Conservation (phyloP, 2,329 filamentous ascomycete species). For the Pseudocercospora vitis region DNA sequence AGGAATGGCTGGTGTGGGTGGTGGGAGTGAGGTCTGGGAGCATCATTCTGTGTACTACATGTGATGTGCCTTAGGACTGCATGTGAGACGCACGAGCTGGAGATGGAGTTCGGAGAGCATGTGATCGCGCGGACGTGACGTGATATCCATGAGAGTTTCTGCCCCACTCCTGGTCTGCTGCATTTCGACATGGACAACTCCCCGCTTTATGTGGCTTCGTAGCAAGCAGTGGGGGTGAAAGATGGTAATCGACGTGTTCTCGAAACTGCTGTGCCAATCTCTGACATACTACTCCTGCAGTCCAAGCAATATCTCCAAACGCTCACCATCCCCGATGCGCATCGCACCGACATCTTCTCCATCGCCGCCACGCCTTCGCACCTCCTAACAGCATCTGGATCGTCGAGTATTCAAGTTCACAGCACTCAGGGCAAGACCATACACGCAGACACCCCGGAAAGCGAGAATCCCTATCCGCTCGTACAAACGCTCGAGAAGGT, state of each 20-base stretch:
- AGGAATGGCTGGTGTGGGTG: no score
- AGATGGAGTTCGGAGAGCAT: background rate
- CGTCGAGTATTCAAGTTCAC: constrained; percentile 78
- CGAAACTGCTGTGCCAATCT: background rate
- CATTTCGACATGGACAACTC: background rate
- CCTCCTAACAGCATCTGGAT: constrained; percentile 81
- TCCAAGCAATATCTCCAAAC: constrained; percentile 98
- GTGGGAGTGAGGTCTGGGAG: no score
- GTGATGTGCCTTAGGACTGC: no score
- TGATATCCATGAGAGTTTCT: background rate
- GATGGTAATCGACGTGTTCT: background rate
- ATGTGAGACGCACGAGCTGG: no score
- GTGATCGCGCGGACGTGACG: background rate
- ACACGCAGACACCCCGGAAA: constrained; percentile 49
- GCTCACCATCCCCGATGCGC: constrained; percentile 75
- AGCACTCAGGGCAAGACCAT: constrained; percentile 56
- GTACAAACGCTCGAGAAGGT: constrained; percentile 75
- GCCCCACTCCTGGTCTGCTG: background rate
- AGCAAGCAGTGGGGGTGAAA: background rate
- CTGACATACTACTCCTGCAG: constrained; percentile 47
- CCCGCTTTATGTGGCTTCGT: background rate
- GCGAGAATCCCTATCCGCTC: constrained; percentile 62
- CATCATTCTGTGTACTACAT: no score
- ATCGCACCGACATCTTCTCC: constrained; percentile 39
- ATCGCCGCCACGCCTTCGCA: constrained; percentile 41